Base-by-base conservation (phyloP, 129 eudicot genomes). In the Sambucus nigra region DNA sequence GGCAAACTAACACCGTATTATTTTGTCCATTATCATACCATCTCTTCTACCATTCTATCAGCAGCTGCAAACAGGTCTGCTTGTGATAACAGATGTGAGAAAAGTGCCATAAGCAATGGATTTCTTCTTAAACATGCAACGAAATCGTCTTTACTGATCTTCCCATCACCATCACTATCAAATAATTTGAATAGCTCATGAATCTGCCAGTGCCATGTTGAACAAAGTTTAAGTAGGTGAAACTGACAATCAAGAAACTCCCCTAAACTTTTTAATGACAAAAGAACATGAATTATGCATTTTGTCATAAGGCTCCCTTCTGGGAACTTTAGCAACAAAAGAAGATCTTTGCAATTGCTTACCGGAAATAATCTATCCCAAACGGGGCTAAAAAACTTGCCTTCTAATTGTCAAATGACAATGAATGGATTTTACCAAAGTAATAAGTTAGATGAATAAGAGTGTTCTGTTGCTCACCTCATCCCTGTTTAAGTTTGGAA, bases 51-150 rank as follows among this genome's bases (percentile, higher is more conserved):
- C 17, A 25, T 25, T 19, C 39, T 26, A 42, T 57, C 51, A 39
- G 53, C 49, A 29, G 31, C 56, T 46, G 67, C 49, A 20, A 63
- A 31, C 63, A 55, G 69, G 59, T 67, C 64, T 32, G 54, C 59
- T 47, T 72, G 69, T 71, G 41, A 49, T 51, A 82, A 73, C 27
- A 25, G 77, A 48, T 80, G 83, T 25, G 73, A 68, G 45, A 91
- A 91, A 50, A 79, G 73, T 40, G 87, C 81, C 5, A 91, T 64
- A n/a, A 91, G 89, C 74, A 82, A 71, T 11, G 98, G 98, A 33
- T 91, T 62, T 75, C 72, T 74, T 74, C 76, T 79, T 60, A 91
- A 72, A 61, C 89, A 85, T 12, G 65, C 47, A 15, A 64, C 11
- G 51, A 91, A 91, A 55, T 91, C 98, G 6, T 79, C 74, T 53